These are phyloP conservation scores for Marasmius fiardii DNA, from an alignment of 1,284 basidiomycete genomes.

Conservation along the genomic window DNA sequence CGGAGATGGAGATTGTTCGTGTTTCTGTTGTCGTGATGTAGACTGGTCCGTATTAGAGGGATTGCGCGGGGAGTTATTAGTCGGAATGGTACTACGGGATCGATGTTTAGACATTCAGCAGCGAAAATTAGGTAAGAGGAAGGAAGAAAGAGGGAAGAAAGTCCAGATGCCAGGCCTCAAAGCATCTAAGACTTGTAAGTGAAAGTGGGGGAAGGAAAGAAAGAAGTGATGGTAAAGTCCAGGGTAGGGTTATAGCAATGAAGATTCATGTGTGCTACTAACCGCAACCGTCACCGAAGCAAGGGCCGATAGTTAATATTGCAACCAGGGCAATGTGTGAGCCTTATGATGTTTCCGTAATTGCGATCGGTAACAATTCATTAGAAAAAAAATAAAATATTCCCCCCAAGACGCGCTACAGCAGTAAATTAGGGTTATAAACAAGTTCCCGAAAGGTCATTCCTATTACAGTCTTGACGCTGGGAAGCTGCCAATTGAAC, in stretches of 20 bases:
- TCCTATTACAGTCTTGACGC: background rate
- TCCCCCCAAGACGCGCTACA: constrained; percentile 6
- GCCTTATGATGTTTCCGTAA: constrained; percentile 9
- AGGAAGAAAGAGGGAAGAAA: constrained; percentile 24
- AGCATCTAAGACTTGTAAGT: constrained; percentile 33
- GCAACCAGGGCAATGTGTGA: constrained; percentile 11
- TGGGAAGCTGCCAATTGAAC: background rate
- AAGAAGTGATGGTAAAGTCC: constrained; percentile 13
- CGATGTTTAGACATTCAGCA: constrained; percentile 45
- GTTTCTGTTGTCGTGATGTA: constrained; percentile 37
- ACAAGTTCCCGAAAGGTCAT: too few relatives aligned
- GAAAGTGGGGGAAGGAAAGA: constrained; percentile 16
- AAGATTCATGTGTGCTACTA: constrained; percentile 13
- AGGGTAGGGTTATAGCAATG: constrained; percentile 9
- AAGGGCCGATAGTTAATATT: constrained; percentile 11
- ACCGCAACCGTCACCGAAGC: constrained; percentile 10
- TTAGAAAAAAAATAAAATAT: constrained; percentile 1
- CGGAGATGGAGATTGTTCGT: constrained; percentile 24
- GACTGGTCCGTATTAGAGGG: constrained; percentile 28
- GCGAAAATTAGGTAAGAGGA: constrained; percentile 19
- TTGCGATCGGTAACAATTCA: constrained; percentile 15
- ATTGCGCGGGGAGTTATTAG: constrained; percentile 31
- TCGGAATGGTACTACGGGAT: constrained; percentile 38
- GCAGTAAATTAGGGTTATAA: background rate
- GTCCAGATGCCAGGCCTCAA: constrained; percentile 35